phyloP scores from a whole-genome alignment of 2,329 filamentous ascomycete species.

The Fusarium heterosporum region DNA sequence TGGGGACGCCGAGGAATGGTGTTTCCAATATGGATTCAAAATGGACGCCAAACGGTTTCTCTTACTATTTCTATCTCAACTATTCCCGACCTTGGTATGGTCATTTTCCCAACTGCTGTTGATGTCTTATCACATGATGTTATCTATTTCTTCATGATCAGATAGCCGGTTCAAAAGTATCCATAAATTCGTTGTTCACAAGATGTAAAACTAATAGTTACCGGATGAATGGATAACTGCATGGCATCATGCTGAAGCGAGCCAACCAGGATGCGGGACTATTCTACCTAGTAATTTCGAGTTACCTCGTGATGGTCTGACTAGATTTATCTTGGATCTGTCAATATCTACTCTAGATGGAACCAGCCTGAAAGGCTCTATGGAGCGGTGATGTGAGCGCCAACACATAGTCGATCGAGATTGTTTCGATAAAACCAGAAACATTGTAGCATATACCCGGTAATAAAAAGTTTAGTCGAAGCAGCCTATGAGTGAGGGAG shows the following conservation, averaged over 20 bases:
- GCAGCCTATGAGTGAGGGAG: neutral
- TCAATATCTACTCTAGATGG: neutral
- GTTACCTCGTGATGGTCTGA: neutral
- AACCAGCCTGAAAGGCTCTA: neutral
- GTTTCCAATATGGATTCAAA: too few species aligned
- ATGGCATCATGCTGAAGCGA: constrained; percentile 11
- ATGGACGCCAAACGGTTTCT: too few species aligned
- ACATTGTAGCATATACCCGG: neutral
- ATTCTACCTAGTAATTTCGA: neutral
- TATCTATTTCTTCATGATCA: neutral
- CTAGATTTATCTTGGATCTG: neutral
- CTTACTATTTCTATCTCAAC: too few species aligned
- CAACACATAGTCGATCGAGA: neutral
- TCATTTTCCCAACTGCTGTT: neutral
- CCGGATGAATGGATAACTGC: constrained; percentile 37
- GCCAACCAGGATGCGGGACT: constrained; percentile 21
- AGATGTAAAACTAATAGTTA: neutral
- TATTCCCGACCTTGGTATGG: too few species aligned
- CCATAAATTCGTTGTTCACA: neutral
- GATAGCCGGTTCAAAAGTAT: neutral
- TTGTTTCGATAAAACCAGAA: neutral
- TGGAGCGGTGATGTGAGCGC: constrained; percentile 6
- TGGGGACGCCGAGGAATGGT: too few species aligned
- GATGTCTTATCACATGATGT: neutral
- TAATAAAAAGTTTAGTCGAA: too few species aligned